These are phyloP conservation scores for Stagonosporopsis vannaccii DNA, from an alignment of 2,329 filamentous ascomycete genomes.

Conservation along the genomic window DNA sequence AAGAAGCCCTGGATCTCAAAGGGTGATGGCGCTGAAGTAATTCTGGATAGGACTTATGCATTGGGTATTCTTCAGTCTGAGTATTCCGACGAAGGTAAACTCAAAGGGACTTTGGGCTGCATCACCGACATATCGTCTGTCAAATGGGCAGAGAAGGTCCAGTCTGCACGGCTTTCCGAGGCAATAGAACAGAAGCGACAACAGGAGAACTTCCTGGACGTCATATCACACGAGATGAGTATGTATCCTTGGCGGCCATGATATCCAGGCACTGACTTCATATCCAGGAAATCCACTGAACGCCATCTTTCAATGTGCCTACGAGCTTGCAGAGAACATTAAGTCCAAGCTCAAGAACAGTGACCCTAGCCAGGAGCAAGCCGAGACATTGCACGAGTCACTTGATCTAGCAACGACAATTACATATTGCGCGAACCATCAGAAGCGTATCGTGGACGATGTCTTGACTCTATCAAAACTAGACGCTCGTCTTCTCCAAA, in stretches of 20 bases:
- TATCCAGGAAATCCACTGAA: constrained; percentile 66
- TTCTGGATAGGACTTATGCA: constrained; percentile 73
- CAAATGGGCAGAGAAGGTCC: constrained; percentile 81
- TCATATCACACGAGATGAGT: constrained; percentile 76
- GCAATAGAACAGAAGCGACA: constrained; percentile 79
- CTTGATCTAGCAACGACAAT: constrained; percentile 50
- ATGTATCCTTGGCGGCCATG: neutral
- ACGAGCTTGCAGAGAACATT: constrained; percentile 67
- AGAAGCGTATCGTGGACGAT: constrained; percentile 41
- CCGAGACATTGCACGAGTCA: constrained; percentile 63
- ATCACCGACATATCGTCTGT: constrained; percentile 87
- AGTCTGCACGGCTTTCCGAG: constrained; percentile 77
- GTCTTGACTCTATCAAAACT: constrained; percentile 30
- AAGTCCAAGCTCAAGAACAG: constrained; percentile 56
- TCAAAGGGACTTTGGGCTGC: constrained; percentile 78
- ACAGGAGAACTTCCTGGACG: constrained; percentile 82
- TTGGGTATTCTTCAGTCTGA: constrained; percentile 78
- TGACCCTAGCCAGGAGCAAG: constrained; percentile 55
- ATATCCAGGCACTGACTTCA: neutral
- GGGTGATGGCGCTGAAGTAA: constrained; percentile 61
- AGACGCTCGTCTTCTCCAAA: constrained; percentile 31
- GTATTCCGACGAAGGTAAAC: constrained; percentile 64
- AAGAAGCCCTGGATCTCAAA: constrained; percentile 62
- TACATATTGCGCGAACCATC: constrained; percentile 38
- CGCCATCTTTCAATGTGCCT: constrained; percentile 74